Conservation (phyloP, 371 early-diverging fungal genomes). For the Mycotypha africana region DNA sequence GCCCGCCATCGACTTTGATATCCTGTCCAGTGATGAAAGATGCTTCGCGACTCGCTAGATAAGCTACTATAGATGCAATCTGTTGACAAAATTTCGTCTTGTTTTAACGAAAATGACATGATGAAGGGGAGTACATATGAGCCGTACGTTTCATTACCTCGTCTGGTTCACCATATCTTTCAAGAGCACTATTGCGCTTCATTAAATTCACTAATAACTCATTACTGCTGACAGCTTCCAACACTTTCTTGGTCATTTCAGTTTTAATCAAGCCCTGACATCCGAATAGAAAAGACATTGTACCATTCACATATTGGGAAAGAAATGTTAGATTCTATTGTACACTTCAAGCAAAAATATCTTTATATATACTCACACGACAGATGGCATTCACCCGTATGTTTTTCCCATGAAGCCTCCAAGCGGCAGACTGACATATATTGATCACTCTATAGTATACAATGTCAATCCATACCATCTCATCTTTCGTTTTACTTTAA, state of each 20-base stretch:
- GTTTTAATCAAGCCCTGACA: slow-evolving; percentile 51
- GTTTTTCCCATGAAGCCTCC: slow-evolving; percentile 34
- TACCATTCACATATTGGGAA: background rate
- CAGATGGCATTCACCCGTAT: slow-evolving; percentile 53
- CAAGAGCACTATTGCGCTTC: slow-evolving; percentile 38
- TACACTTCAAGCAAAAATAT: too few relatives aligned
- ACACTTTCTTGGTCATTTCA: slow-evolving; percentile 43
- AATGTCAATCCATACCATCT: too few relatives aligned
- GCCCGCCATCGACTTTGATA: slow-evolving; percentile 44
- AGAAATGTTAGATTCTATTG: too few relatives aligned
- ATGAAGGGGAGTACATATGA: too few relatives aligned
- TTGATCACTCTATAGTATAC: slow-evolving; percentile 37
- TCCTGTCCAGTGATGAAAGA: slow-evolving; percentile 48
- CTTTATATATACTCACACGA: slow-evolving; percentile 27
- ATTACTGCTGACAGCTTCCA: slow-evolving; percentile 34
- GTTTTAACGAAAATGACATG: too few relatives aligned
- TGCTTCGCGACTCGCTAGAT: slow-evolving; percentile 44
- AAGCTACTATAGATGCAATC: slow-evolving; percentile 39
- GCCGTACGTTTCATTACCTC: slow-evolving; percentile 14
- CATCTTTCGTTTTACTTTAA: too few relatives aligned
- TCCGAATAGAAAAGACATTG: background rate
- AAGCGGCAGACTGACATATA: slow-evolving; percentile 40
- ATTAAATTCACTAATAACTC: slow-evolving; percentile 26
- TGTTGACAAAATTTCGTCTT: too few relatives aligned
- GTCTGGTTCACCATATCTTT: slow-evolving; percentile 29